phyloP scores from a whole-genome alignment of 192 early-diverging fungal genomes.

The Allomyces macrogynus region DNA sequence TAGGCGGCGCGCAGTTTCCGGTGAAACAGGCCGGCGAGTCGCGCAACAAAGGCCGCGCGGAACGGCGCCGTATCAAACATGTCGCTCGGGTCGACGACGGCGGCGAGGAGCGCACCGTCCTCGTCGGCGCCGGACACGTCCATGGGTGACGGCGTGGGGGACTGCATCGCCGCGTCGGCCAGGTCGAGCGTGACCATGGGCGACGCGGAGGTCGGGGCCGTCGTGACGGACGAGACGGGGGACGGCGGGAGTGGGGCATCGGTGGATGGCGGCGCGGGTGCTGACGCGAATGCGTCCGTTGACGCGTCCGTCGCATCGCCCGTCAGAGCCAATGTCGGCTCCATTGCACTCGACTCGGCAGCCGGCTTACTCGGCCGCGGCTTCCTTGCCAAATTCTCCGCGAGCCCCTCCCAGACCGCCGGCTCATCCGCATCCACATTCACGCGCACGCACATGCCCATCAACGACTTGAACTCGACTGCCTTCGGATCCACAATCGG shows the following conservation, averaged over 20 bases:
- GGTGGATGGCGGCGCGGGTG: not conserved
- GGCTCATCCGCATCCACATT: too few relatives aligned
- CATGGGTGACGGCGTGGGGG: not conserved
- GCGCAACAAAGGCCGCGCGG: not conserved
- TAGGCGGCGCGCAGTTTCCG: not conserved
- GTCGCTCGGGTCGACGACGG: not conserved
- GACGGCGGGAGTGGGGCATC: not conserved
- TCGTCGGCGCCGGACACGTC: not conserved
- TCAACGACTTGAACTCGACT: too few relatives aligned
- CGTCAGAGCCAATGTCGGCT: too few relatives aligned
- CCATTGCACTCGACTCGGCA: too few relatives aligned
- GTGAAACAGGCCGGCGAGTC: not conserved
- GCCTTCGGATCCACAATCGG: too few relatives aligned
- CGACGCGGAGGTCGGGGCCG: not conserved
- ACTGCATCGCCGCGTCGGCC: not conserved
- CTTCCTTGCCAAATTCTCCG: too few relatives aligned
- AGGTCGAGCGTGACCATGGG: not conserved
- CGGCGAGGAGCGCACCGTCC: not conserved
- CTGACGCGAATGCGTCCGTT: too few relatives aligned
- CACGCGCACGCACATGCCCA: too few relatives aligned
- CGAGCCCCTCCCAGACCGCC: too few relatives aligned
- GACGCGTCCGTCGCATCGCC: too few relatives aligned
- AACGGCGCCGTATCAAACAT: not conserved
- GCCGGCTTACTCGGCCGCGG: too few relatives aligned
- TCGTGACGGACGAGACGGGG: not conserved